Evolutionary conservation across 208 protist genomes (phyloP), one percentile per base, ranked within the genome.

Genomic region (Borovskyia barvae): DNA sequence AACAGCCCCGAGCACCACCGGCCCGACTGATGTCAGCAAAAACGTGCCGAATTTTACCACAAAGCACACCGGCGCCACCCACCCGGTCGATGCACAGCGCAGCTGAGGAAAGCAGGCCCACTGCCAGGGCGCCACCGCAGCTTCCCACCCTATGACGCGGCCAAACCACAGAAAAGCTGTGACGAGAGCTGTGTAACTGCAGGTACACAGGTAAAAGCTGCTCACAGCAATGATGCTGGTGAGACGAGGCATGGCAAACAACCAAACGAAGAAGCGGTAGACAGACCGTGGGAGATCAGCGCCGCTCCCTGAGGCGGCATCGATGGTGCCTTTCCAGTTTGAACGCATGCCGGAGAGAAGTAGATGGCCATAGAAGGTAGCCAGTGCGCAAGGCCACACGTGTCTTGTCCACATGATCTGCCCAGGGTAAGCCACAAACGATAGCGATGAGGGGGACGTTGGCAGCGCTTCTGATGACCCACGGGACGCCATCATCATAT

Each of bases 311-410:
- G 9, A 22, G 14, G 35, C 47, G 24, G 2, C 6, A 55, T 45
- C 58, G n/a, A 19, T 37, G 5, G 29, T 15, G 6, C 17, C 25
- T 12, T 29, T 15, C 32, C 33, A 5, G n/a, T 35, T 9, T n/a
- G 50, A 28, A 35, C 50, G 50, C 24, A 66, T 29, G 20, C 50
- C 50, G 8, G 36, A 32, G 2, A 66, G 29, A 2, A 58, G 50
- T 26, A 52, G 20, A 51, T 66, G 25, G 1, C 30, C 36, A 32
- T 58, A 58, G 22, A 56, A 47, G 6, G 52, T 26, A 17, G 37
- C 51, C 25, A 47, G 45, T 29, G 60, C 48, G 28, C 51, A 54
- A 12, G 60, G 42, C 68, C 68, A 68, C 32, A 75, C 25, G 20
- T 60, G 54, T 41, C 30, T 35, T 46, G 45, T 43, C 52, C 50